Percentiles rank a stretch among this genome's conserved stretches.
These are phyloP conservation scores for Lichtheimia corymbifera DNA, from an alignment of 371 early-diverging fungal genomes.

Conservation along the genomic window DNA sequence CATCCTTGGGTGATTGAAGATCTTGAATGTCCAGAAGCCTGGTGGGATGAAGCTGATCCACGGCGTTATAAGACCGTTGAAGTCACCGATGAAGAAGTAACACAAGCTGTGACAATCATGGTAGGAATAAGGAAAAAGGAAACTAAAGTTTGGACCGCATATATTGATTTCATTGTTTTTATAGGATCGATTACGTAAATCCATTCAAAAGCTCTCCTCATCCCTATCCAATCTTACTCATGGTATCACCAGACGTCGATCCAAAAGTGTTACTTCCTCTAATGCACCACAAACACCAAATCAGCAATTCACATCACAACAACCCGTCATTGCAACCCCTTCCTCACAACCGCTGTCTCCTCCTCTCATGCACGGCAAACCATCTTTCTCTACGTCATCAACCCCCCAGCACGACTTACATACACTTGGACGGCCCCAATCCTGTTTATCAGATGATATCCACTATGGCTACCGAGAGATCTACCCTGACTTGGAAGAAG, in stretches of 20 bases:
- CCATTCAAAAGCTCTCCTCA: constrained; percentile 25
- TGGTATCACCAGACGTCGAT: constrained; percentile 21
- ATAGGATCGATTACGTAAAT: constrained; percentile 26
- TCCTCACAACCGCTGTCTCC: neutral
- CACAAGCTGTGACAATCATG: constrained; percentile 35
- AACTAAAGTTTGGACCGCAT: too few species aligned
- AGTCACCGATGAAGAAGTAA: constrained; percentile 27
- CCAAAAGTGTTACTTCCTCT: constrained; percentile 18
- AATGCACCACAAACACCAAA: constrained; percentile 1
- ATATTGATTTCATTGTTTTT: neutral
- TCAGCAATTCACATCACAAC: constrained; percentile 1
- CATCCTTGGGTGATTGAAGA: constrained; percentile 91
- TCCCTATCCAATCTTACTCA: constrained; percentile 24
- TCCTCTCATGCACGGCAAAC: constrained; percentile 16
- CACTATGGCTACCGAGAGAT: constrained; percentile 4
- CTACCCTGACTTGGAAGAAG: constrained; percentile 15
- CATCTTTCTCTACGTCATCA: constrained; percentile 18
- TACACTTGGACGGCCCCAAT: constrained; percentile 12
- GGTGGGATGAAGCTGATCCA: constrained; percentile 45
- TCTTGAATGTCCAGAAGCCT: constrained; percentile 55
- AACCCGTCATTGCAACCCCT: neutral
- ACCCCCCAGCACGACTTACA: constrained; percentile 6
- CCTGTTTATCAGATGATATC: constrained; percentile 20
- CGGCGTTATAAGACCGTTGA: constrained; percentile 26
- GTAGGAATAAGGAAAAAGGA: constrained; percentile 8